Conservation (phyloP, 2,329 filamentous ascomycete genomes). For the Albophoma yamanashiensis region DNA sequence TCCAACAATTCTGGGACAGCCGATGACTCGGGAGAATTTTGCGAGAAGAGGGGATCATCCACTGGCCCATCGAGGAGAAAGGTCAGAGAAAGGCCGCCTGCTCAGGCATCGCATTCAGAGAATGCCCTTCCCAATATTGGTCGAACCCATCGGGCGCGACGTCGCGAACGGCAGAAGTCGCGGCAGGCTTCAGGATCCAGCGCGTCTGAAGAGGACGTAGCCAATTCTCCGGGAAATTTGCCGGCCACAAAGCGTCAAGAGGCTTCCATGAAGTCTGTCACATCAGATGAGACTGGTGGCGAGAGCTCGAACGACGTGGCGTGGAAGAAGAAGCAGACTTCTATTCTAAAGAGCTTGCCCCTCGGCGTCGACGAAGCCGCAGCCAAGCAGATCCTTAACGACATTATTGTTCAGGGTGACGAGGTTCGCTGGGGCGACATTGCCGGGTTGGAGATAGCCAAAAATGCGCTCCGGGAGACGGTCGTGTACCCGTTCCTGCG, state of each 20-base stretch:
- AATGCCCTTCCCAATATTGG: slow-evolving; percentile 2
- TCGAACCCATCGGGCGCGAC: slow-evolving; percentile 7
- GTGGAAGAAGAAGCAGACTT: slow-evolving; percentile 52
- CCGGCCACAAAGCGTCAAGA: slow-evolving; percentile 18
- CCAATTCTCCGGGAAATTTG: slow-evolving; percentile 11
- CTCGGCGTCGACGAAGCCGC: slow-evolving; percentile 71
- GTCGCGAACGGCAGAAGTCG: slow-evolving; percentile 8
- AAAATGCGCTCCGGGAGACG: slow-evolving; percentile 84
- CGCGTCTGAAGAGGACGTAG: slow-evolving; percentile 13
- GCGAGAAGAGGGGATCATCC: slow-evolving; percentile 9
- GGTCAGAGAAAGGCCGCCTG: slow-evolving; percentile 7
- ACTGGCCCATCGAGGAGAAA: slow-evolving; percentile 6
- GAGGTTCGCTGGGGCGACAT: slow-evolving; percentile 93
- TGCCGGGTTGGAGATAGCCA: slow-evolving; percentile 80
- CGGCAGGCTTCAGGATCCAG: slow-evolving; percentile 14
- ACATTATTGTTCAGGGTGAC: slow-evolving; percentile 89
- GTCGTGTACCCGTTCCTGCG: slow-evolving; percentile 95
- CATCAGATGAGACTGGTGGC: slow-evolving; percentile 31
- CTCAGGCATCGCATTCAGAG: background rate
- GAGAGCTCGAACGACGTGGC: slow-evolving; percentile 27
- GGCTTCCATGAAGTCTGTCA: slow-evolving; percentile 25
- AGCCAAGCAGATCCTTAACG: slow-evolving; percentile 87
- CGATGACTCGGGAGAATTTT: slow-evolving; percentile 11
- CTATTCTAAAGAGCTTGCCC: slow-evolving; percentile 67
- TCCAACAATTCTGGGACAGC: slow-evolving; percentile 5